Conservation (phyloP, 352 stramenopile species). For the Pythium monospermum region DNA sequence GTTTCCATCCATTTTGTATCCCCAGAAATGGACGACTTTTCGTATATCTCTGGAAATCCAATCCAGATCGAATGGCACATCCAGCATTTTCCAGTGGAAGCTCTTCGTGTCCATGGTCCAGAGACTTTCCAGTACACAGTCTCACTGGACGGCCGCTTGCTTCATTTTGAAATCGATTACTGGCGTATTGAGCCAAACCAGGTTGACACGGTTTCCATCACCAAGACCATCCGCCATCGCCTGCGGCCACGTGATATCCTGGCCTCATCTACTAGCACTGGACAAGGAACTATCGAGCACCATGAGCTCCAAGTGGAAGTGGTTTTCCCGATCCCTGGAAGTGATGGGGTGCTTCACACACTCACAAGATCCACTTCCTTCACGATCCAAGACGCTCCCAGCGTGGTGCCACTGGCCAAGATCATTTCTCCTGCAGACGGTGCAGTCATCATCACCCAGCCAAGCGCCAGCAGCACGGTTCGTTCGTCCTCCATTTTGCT, state of each 20-base stretch:
- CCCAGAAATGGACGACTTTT: too few relatives aligned
- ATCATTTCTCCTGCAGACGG: slow-evolving; percentile 27
- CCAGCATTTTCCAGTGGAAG: slow-evolving; percentile 29
- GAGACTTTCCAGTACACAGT: slow-evolving; percentile 45
- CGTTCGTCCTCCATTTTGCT: slow-evolving; percentile 27
- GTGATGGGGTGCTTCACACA: slow-evolving; percentile 26
- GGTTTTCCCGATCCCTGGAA: slow-evolving; percentile 30
- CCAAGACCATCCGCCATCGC: slow-evolving; percentile 17
- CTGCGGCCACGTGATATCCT: slow-evolving; percentile 9
- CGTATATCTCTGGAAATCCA: too few relatives aligned
- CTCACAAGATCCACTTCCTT: slow-evolving; percentile 26
- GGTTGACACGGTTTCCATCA: slow-evolving; percentile 8
- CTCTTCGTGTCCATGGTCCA: slow-evolving; percentile 30
- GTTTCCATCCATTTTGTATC: slow-evolving; percentile 31
- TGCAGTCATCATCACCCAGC: slow-evolving; percentile 15
- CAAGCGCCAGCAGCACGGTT: too few relatives aligned
- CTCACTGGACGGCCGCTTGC: slow-evolving; percentile 27
- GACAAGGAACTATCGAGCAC: neutral
- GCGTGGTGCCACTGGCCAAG: slow-evolving; percentile 12
- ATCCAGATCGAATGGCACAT: slow-evolving; percentile 42
- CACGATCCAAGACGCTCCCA: slow-evolving; percentile 16
- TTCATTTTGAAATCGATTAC: slow-evolving; percentile 36
- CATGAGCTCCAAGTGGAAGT: slow-evolving; percentile 35
- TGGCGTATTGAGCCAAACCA: slow-evolving; percentile 2
- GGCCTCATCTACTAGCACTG: too few relatives aligned